These are phyloP conservation scores for Dictyostelium brefeldianum DNA, from an alignment of 78 protist genomes.

Conservation along the genomic window DNA sequence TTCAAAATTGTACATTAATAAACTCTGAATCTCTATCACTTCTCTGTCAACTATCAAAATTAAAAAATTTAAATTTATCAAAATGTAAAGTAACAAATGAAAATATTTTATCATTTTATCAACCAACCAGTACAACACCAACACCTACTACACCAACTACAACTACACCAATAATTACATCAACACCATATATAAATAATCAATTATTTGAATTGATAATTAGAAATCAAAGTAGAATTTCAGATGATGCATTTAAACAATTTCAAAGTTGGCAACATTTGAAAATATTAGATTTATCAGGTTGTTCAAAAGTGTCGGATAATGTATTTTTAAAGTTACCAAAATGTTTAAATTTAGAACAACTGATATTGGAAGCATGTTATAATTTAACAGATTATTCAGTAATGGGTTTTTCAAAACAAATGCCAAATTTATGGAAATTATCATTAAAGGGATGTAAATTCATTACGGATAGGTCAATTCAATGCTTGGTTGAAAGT, in stretches of 20 bases:
- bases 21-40: conserved; percentile 12
- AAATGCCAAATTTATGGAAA: conserved; percentile 55
- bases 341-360: conserved; percentile 34
- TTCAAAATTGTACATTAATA: conserved; percentile 44
- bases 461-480: conserved; percentile 35
- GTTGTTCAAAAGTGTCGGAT: conserved; percentile 61
- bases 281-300: conserved; percentile 36
- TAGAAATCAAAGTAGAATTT: conserved; percentile 33
- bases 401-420: not conserved
- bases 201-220: conserved; percentile 6
- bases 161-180: not conserved
- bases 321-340: conserved; percentile 29
- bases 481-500: not conserved
- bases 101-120: not conserved
- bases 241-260: conserved; percentile 37
- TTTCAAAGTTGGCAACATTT: conserved; percentile 25
- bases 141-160: not conserved
- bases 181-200: not conserved
- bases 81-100: conserved; percentile 63
- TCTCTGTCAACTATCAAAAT: conserved; percentile 13
- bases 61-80: conserved; percentile 34
- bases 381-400: conserved; percentile 50
- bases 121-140: not conserved
- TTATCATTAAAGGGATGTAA: conserved; percentile 66
- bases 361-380: conserved; percentile 51